Evolutionary conservation across 2,329 filamentous ascomycete genomes (phyloP).

Genomic region (Aspergillus fumigatiaffinis): DNA sequence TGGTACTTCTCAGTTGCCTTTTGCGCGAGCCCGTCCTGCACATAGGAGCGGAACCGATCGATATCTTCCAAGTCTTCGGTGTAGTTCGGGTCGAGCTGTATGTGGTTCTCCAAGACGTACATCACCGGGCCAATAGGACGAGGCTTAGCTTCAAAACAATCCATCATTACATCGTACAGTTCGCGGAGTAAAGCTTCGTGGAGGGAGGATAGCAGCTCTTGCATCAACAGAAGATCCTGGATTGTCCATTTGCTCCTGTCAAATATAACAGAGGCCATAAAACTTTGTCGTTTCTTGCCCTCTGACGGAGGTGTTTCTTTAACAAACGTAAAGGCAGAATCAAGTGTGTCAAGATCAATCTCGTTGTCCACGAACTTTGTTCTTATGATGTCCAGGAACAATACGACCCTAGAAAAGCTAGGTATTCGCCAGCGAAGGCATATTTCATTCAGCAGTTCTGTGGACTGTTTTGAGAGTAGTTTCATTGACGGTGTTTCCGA

Average conservation of each 20-base stretch:
- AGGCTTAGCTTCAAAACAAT: conserved; percentile 84
- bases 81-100: conserved; percentile 75
- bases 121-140: conserved; percentile 76
- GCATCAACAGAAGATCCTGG: conserved; percentile 66
- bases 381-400: conserved; percentile 78
- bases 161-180: conserved; percentile 80
- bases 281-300: conserved; percentile 56
- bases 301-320: conserved; percentile 67
- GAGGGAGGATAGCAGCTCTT: conserved; percentile 67
- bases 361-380: conserved; percentile 84
- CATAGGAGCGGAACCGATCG: conserved; percentile 66
- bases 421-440: conserved; percentile 87
- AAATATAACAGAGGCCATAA: conserved; percentile 47
- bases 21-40: conserved; percentile 67
- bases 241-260: conserved; percentile 65
- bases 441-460: conserved; percentile 79
- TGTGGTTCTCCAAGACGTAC: conserved; percentile 75
- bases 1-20: conserved; percentile 78
- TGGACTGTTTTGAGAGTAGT: conserved; percentile 68
- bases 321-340: conserved; percentile 75
- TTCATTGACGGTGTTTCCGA: conserved; percentile 49
- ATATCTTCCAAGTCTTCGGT: conserved; percentile 65
- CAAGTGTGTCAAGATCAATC: conserved; percentile 74
- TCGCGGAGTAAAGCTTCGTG: conserved; percentile 83
- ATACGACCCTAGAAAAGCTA: conserved; percentile 70